Percentiles rank a stretch among this genome's conserved stretches.
phyloP scores from a whole-genome alignment of 2,329 filamentous ascomycete genomes.

The Colletotrichum cereale region DNA sequence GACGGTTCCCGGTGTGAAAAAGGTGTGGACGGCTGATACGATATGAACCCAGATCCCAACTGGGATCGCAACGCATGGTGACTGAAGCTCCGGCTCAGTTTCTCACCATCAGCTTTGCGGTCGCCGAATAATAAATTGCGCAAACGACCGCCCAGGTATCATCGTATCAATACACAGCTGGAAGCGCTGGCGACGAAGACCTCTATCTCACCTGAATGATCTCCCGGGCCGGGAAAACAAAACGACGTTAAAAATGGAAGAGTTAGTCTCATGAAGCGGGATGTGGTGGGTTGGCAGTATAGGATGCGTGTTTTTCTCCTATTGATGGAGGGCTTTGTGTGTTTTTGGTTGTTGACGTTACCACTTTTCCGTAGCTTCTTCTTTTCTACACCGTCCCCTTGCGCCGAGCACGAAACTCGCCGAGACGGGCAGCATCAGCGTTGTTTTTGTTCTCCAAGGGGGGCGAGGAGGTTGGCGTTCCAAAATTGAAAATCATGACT shows the following conservation, averaged over 20 bases:
- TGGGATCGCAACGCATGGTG: constrained; percentile 95
- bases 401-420: constrained; percentile 20
- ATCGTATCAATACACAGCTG: constrained; percentile 36
- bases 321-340: background rate
- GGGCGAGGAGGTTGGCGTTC: constrained; percentile 18
- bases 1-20: background rate
- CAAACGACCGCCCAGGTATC: constrained; percentile 31
- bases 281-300: background rate
- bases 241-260: background rate
- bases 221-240: background rate
- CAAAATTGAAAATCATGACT: constrained; percentile 25
- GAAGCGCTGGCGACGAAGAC: constrained; percentile 23
- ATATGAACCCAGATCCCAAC: constrained; percentile 72
- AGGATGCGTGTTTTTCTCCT: background rate
- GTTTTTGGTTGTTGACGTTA: background rate
- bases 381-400: background rate
- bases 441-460: constrained; percentile 28
- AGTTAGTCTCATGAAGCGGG: background rate
- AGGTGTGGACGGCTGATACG: background rate
- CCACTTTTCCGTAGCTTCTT: background rate
- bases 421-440: constrained; percentile 38
- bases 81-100: constrained; percentile 47
- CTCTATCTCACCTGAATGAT: constrained; percentile 7
- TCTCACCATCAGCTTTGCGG: constrained; percentile 22
- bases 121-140: constrained; percentile 40